A percentile compares a stretch with the other conserved stretches of the same genome.
Conservation (phyloP, 169 alveolate genomes). For the Plasmodium vivax region DNA sequence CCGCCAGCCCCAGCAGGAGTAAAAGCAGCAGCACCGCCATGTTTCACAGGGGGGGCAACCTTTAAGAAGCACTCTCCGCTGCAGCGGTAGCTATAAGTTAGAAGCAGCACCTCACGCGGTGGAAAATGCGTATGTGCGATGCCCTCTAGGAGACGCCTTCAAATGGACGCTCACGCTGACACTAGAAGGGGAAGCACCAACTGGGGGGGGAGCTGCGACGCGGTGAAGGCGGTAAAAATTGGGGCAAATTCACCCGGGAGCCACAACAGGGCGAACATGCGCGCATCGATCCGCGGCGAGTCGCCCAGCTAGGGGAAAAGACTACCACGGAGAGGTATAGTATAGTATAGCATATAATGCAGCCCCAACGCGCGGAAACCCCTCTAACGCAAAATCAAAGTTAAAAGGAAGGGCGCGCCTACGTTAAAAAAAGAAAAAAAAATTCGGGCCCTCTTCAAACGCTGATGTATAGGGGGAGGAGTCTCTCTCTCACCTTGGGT, state of each 20-base stretch:
- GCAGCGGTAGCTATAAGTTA: neutral
- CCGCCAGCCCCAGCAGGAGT: neutral
- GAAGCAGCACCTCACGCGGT: neutral
- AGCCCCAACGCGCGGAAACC: neutral
- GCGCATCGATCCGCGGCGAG: neutral
- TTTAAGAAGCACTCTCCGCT: neutral
- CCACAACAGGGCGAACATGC: neutral
- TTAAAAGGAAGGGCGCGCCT: neutral
- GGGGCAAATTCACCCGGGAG: neutral
- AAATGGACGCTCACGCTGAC: neutral
- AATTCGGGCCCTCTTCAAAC: neutral
- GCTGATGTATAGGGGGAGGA: neutral
- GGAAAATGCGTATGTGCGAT: neutral
- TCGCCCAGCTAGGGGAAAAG: neutral
- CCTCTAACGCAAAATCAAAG: neutral
- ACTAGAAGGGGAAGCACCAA: neutral
- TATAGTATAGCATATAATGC: neutral
- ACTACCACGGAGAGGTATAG: neutral
- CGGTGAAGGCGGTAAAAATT: no score
- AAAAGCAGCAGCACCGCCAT: neutral
- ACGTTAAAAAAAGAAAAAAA: neutral
- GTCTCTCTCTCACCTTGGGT: neutral
- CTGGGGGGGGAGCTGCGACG: neutral
- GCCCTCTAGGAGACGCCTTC: neutral
- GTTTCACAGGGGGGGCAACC: neutral